phyloP scores from a whole-genome alignment of 2,329 filamentous ascomycete species.

The Cytospora piceicola region DNA sequence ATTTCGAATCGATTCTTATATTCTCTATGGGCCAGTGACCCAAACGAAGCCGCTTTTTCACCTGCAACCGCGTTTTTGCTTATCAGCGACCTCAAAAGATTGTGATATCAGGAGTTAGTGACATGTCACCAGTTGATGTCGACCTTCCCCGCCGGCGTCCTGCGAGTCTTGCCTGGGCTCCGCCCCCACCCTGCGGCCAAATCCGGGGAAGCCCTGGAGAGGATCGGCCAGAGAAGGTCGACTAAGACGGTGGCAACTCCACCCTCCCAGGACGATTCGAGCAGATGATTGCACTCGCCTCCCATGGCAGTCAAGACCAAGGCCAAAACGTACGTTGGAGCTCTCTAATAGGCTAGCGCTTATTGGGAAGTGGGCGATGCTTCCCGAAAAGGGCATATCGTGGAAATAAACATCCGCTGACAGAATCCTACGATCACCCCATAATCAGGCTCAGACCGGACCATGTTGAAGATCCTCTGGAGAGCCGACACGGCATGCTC shows the following conservation, averaged over 20 bases:
- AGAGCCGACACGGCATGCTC: conserved; percentile 18
- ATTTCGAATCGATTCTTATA: no score
- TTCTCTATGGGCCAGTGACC: no score
- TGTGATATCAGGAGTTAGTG: no score
- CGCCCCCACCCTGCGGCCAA: conserved; percentile 4
- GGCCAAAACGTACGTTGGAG: conserved; percentile 22
- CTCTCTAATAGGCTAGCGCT: conserved; percentile 15
- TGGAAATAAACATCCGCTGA: conserved; percentile 26
- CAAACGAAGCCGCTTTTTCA: no score
- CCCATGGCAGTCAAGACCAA: conserved; percentile 2
- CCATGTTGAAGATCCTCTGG: conserved; percentile 13
- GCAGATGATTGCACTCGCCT: conserved; percentile 16
- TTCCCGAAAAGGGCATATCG: conserved; percentile 3
- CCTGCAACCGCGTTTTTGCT: no score
- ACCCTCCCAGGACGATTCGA: conserved; percentile 1
- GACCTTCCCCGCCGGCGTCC: neutral
- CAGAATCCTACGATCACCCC: conserved; percentile 24
- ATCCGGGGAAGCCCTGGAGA: conserved; percentile 15
- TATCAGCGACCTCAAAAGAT: no score
- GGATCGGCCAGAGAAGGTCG: neutral
- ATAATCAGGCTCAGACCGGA: conserved; percentile 21
- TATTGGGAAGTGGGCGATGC: conserved; percentile 9
- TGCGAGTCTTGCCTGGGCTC: conserved; percentile 5
- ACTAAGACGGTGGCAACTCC: neutral
- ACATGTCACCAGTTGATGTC: no score